phyloP scores from a whole-genome alignment of 2,329 filamentous ascomycete species.

The Fusarium coffeatum region DNA sequence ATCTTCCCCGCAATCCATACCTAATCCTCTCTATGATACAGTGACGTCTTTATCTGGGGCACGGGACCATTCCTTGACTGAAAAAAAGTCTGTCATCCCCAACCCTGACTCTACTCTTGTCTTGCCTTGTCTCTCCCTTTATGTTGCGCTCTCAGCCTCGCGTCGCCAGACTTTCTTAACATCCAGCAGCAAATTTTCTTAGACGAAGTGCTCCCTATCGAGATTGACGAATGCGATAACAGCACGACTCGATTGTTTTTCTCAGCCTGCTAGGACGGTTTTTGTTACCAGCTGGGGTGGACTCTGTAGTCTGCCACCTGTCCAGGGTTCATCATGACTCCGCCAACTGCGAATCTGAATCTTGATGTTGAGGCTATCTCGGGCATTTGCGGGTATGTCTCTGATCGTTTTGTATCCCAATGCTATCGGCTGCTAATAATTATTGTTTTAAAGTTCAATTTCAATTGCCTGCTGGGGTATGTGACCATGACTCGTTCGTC shows the following conservation, averaged over 20 bases:
- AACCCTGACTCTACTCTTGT: constrained; percentile 12
- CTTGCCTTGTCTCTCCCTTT: constrained; percentile 32
- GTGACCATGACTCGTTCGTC: constrained; percentile 22
- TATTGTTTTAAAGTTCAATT: constrained; percentile 72
- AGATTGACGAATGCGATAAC: constrained; percentile 21
- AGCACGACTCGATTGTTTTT: constrained; percentile 5
- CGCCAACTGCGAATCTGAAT: constrained; percentile 68
- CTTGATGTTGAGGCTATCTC: constrained; percentile 91
- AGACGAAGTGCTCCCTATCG: neutral
- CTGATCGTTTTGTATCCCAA: constrained; percentile 45
- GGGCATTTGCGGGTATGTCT: constrained; percentile 83
- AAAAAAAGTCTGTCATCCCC: constrained; percentile 42
- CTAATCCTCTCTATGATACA: constrained; percentile 23
- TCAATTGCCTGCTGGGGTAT: constrained; percentile 90
- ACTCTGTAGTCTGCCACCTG: constrained; percentile 27
- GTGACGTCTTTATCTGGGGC: constrained; percentile 44
- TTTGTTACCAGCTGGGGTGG: constrained; percentile 17
- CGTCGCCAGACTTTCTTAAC: neutral
- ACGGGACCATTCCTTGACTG: constrained; percentile 37
- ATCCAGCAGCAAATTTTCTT: neutral
- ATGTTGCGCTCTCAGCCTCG: constrained; percentile 9
- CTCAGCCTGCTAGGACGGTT: constrained; percentile 5
- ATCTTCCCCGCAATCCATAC: constrained; percentile 28
- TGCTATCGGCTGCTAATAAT: constrained; percentile 20
- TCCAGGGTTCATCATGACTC: constrained; percentile 59